These are phyloP conservation scores for Ricinus communis DNA, from an alignment of 345 rosid species.

Conservation along the genomic window DNA sequence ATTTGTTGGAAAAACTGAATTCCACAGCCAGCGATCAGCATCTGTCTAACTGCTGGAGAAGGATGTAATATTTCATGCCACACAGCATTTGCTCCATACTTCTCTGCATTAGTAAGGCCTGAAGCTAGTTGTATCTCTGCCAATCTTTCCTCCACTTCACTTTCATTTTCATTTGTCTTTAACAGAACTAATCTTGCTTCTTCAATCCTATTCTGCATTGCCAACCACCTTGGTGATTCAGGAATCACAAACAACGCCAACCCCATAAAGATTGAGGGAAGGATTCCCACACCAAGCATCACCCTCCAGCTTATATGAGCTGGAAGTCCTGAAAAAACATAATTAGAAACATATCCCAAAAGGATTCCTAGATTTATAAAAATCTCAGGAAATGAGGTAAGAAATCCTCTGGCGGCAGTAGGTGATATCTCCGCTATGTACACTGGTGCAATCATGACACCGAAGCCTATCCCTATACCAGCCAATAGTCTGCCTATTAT, in stretches of 20 bases:
- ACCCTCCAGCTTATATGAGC: conserved; percentile 28
- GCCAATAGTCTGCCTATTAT: conserved; percentile 28
- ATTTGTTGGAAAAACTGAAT: conserved; percentile 32
- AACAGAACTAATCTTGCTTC: conserved; percentile 23
- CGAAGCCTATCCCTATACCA: conserved; percentile 30
- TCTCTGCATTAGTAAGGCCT: conserved; percentile 20
- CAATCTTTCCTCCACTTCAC: conserved; percentile 27
- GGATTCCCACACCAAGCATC: conserved; percentile 31
- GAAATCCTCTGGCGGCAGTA: conserved; percentile 23
- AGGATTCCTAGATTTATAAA: conserved; percentile 25
- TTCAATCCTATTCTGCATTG: conserved; percentile 21
- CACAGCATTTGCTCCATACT: conserved; percentile 32
- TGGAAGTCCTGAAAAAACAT: conserved; percentile 27
- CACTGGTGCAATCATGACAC: conserved; percentile 28
- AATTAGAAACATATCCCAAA: conserved; percentile 27
- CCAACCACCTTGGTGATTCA: conserved; percentile 35
- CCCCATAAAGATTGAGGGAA: conserved; percentile 25
- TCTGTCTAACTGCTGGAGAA: conserved; percentile 21
- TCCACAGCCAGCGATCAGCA: conserved; percentile 28
- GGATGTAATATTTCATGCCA: conserved; percentile 26
- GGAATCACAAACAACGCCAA: conserved; percentile 27
- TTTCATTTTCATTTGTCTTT: conserved; percentile 22
- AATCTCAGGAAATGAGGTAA: conserved; percentile 30
- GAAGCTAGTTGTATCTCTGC: conserved; percentile 32
- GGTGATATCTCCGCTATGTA: conserved; percentile 35